A percentile compares a stretch with the other conserved stretches of the same genome.
phyloP scores from a whole-genome alignment of 306 rosid genomes.

The Glycine tomentella region DNA sequence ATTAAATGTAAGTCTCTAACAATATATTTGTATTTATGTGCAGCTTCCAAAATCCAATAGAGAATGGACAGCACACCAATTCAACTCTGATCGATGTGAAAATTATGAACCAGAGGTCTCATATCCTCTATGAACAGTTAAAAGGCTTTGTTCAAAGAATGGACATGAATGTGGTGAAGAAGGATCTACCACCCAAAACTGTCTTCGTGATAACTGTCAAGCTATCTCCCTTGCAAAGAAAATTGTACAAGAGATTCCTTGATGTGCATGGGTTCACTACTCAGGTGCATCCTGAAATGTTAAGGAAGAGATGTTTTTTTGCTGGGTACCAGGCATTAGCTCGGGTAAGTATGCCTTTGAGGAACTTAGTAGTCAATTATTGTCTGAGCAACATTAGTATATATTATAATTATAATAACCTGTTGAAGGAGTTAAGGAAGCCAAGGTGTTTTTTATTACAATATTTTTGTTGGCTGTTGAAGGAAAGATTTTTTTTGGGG shows the following conservation, averaged over 20 bases:
- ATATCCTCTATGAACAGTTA: conserved; percentile 85
- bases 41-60: conserved; percentile 98
- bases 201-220: conserved; percentile 93
- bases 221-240: conserved; percentile 92
- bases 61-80: conserved; percentile 98
- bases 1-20: conserved; percentile 31
- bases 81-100: conserved; percentile 89
- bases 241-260: conserved; percentile 87
- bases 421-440: conserved; percentile 11
- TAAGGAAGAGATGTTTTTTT: conserved; percentile 85
- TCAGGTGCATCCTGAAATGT: conserved; percentile 63
- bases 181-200: conserved; percentile 97
- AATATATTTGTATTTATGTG: conserved; percentile 41
- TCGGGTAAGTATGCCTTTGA: conserved; percentile 64
- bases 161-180: conserved; percentile 96
- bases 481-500: too few species aligned
- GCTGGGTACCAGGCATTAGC: conserved; percentile 98
- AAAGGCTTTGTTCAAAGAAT: conserved; percentile 98
- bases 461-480: background rate
- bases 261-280: conserved; percentile 90
- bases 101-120: conserved; percentile 99
- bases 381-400: conserved; percentile 35
- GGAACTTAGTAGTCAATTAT: conserved; percentile 38
- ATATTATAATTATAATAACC: background rate
- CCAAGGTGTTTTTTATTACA: background rate